Evolutionary conservation across 768 basidiomycete species (phyloP).

Genomic region (Boletus tylopilopsis): DNA sequence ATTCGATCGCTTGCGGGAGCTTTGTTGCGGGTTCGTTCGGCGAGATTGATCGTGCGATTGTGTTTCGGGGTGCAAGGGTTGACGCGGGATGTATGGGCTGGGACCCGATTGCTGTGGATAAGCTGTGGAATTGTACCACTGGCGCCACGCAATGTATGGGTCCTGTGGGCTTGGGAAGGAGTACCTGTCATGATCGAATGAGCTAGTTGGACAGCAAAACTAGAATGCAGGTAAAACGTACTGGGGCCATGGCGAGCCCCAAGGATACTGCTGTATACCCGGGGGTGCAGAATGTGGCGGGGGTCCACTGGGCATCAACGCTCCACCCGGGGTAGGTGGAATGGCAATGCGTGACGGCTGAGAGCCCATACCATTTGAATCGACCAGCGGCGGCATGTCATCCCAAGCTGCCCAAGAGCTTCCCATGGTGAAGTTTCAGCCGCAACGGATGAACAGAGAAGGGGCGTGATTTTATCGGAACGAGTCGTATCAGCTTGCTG

Average conservation of each 20-base stretch:
- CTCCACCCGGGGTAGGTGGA: constrained; percentile 25
- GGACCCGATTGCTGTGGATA: constrained; percentile 21
- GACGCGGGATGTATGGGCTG: constrained; percentile 30
- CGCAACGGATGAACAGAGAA: not conserved
- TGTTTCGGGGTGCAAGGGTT: constrained; percentile 11
- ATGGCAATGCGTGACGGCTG: constrained; percentile 11
- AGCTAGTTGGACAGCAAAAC: not conserved
- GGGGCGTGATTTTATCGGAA: constrained; percentile 13
- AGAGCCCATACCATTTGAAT: constrained; percentile 7
- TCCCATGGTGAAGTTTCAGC: constrained; percentile 13
- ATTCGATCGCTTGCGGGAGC: constrained; percentile 1
- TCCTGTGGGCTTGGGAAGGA: constrained; percentile 17
- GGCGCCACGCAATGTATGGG: constrained; percentile 6
- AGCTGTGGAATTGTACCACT: not conserved
- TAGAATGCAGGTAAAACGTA: constrained; percentile 4
- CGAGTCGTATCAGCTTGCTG: constrained; percentile 17
- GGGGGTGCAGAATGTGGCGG: constrained; percentile 9
- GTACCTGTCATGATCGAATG: constrained; percentile 1
- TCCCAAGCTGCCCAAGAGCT: constrained; percentile 12
- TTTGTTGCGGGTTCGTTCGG: constrained; percentile 1
- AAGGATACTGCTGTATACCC: constrained; percentile 6
- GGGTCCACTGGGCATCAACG: constrained; percentile 9
- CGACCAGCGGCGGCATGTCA: constrained; percentile 28
- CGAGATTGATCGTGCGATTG: constrained; percentile 6
- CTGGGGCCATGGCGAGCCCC: constrained; percentile 15